phyloP scores from a whole-genome alignment of 345 rosid genomes.

The Citrus sp. region DNA sequence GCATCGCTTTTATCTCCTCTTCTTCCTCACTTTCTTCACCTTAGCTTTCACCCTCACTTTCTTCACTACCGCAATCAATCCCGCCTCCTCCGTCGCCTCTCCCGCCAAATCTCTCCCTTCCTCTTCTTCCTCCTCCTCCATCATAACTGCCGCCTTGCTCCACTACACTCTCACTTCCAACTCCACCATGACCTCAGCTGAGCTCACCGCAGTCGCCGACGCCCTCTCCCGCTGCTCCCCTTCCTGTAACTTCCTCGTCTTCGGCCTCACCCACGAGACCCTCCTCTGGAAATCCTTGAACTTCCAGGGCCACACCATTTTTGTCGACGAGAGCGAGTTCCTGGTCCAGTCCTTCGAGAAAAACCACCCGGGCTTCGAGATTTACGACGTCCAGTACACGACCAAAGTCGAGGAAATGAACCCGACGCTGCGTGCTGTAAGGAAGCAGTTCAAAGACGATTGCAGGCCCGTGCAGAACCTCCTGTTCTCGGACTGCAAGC shows the following conservation, averaged over 20 bases:
- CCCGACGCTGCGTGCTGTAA: constrained; percentile 35
- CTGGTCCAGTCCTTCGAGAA: constrained; percentile 59
- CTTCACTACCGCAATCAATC: constrained; percentile 37
- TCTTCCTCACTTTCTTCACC: constrained; percentile 60
- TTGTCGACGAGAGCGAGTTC: constrained; percentile 76
- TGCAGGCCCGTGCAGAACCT: constrained; percentile 92
- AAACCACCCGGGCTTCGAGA: constrained; percentile 57
- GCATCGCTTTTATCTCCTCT: constrained; percentile 55
- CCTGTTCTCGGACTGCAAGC: constrained; percentile 74
- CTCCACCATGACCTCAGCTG: constrained; percentile 63
- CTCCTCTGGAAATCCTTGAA: constrained; percentile 82
- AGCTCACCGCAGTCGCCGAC: constrained; percentile 57
- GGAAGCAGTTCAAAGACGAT: constrained; percentile 35
- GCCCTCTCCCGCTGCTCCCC: constrained; percentile 40
- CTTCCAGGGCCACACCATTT: constrained; percentile 63
- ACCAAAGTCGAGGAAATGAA: constrained; percentile 61
- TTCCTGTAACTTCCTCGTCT: constrained; percentile 63
- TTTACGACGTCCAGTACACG: constrained; percentile 73
- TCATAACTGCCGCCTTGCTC: constrained; percentile 58
- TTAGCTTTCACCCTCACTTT: constrained; percentile 68
- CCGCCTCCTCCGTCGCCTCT: constrained; percentile 23
- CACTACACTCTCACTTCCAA: constrained; percentile 60
- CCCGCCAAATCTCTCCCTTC: constrained; percentile 36
- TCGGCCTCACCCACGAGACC: constrained; percentile 80
- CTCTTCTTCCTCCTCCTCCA: background rate